Evolutionary conservation across 495 filamentous ascomycete genomes (phyloP), one percentile per base, ranked within the genome.

Genomic region (Annulohypoxylon moriforme): DNA sequence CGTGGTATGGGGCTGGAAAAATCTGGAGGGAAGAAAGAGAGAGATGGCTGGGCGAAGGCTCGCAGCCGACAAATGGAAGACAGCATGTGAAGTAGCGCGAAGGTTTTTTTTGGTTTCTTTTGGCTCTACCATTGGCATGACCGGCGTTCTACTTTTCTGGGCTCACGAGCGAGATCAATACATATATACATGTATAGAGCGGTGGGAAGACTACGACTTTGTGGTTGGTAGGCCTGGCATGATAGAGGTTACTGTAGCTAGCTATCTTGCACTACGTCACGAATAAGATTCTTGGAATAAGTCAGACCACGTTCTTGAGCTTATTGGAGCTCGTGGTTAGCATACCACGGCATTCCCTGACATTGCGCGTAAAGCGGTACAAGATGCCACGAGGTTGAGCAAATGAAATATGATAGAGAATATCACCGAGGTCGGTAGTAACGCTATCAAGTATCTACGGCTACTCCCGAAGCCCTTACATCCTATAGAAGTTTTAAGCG

Each of bases 11-110:
- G 89, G 10, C 78, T 90, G 66, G 86, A 85, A 76, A 79, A 77
- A 8, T 77, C 82, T 29, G 86, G 89, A 31, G 88, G 89, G 0
- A 86, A 89, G 78, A 73, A 83, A 59, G 91, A 93, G 70, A 84
- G 81, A 29, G 86, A 90, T 64, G 87, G 81, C 58, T 93, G 89
- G 88, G 79, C 86, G 69, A 91, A 89, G 81, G 86, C 86, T 38
- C 80, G 90, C 71, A 89, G 86, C 75, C 83, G 85, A 68, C 90
- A 89, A 86, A 86, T 88, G 80, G 91, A 93, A 76, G 91, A 93
- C 75, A 90, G 87, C 70, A 91, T 93, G 89, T 93, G 78, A 82
- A 24, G 33, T 11, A 38, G 14, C 33, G 22, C 34, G 36, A 36
- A 52, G 8, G n/a, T n/a, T 10, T 24, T 18, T 33, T 25, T 25